Percentiles rank a stretch among this genome's conserved stretches.
Evolutionary conservation across 805 yeast genomes (phyloP).

Genomic region (Candida coquimbonensis): DNA sequence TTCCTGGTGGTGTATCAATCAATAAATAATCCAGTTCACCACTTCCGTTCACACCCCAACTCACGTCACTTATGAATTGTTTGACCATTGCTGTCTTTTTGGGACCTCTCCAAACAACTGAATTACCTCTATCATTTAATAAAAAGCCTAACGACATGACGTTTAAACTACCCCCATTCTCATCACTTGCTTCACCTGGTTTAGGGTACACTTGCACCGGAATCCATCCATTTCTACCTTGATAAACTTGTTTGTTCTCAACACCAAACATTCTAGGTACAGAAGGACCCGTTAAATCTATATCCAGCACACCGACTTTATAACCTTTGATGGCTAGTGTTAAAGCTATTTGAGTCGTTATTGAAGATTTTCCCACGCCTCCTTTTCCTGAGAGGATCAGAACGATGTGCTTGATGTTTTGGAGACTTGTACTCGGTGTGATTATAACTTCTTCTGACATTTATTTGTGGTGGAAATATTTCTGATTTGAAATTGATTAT

Average conservation of each 20-base stretch:
- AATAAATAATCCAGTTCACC: constrained; percentile 52
- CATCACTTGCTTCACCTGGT: constrained; percentile 22
- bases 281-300: constrained; percentile 95
- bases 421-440: constrained; percentile 16
- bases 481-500: no score
- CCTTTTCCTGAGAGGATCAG: constrained; percentile 91
- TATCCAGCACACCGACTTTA: constrained; percentile 91
- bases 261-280: constrained; percentile 94
- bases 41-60: constrained; percentile 58
- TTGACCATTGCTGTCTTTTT: constrained; percentile 96
- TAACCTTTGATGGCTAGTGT: constrained; percentile 61
- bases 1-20: constrained; percentile 98
- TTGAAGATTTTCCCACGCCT: constrained; percentile 95
- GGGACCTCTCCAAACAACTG: constrained; percentile 98
- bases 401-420: constrained; percentile 65
- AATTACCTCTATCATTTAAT: constrained; percentile 73
- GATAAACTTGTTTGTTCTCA: constrained; percentile 73
- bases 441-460: not conserved
- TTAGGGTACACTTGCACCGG: constrained; percentile 53
- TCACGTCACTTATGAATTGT: constrained; percentile 85
- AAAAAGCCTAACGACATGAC: constrained; percentile 88
- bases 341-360: constrained; percentile 91
- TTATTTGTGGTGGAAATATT: not conserved
- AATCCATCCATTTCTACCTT: constrained; percentile 81
- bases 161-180: constrained; percentile 16